Evolutionary conservation across 2,329 filamentous ascomycete species (phyloP).

Genomic region (Harringtonia aguacate): DNA sequence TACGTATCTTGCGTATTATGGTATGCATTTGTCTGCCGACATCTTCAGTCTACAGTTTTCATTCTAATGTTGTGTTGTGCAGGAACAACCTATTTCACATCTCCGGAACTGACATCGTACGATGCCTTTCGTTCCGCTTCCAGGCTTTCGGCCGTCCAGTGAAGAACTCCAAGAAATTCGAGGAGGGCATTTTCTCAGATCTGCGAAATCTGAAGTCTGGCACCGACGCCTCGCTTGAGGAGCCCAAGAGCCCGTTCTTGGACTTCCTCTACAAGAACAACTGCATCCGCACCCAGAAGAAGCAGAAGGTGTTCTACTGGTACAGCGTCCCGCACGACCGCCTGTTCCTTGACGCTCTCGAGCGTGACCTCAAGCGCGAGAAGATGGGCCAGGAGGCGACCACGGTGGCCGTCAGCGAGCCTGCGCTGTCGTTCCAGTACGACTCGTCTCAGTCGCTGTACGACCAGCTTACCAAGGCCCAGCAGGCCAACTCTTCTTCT

Average conservation of each 20-base stretch:
- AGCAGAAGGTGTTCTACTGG: constrained; percentile 99
- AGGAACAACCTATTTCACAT: constrained; percentile 98
- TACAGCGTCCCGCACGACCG: constrained; percentile 98
- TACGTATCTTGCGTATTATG: constrained; percentile 98
- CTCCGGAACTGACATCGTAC: constrained; percentile 95
- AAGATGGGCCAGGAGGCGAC: constrained; percentile 99
- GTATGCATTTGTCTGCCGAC: neutral
- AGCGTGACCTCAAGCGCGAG: constrained; percentile 95
- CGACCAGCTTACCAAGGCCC: constrained; percentile 97
- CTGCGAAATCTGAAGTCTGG: constrained; percentile 96
- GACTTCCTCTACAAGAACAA: constrained; percentile 99
- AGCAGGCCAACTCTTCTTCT: constrained; percentile 96
- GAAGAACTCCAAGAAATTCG: constrained; percentile 99
- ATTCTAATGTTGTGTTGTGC: too few species aligned
- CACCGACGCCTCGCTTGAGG: constrained; percentile 94
- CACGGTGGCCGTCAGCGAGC: constrained; percentile 92
- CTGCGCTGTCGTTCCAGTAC: constrained; percentile 95
- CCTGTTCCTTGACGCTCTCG: constrained; percentile 91
- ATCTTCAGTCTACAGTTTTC: too few species aligned
- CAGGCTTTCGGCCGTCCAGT: constrained; percentile 97
- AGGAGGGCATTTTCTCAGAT: constrained; percentile 98
- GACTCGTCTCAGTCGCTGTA: constrained; percentile 98
- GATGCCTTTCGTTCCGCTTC: constrained; percentile 95
- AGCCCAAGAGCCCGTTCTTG: constrained; percentile 96
- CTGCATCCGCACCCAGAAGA: constrained; percentile 99